Evolutionary conservation across 192 early-diverging fungal genomes (phyloP).

Genomic region (Coemansia biformis): DNA sequence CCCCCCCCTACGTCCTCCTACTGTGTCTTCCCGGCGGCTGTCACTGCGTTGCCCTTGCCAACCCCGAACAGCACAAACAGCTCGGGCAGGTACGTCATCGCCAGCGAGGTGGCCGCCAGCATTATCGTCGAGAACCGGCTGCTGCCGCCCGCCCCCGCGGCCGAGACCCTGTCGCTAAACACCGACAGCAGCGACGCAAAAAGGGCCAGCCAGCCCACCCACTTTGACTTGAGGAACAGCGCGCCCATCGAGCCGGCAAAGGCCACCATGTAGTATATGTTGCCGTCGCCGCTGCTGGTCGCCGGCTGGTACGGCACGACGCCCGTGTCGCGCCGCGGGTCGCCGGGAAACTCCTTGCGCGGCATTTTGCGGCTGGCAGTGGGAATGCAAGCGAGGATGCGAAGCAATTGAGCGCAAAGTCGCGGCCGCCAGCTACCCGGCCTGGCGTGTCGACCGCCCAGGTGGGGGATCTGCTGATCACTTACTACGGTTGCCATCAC

Average conservation of each 20-base stretch:
- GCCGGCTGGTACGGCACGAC: slow-evolving; percentile 39
- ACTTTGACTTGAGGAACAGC: slow-evolving; percentile 34
- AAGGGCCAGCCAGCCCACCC: slow-evolving; percentile 36
- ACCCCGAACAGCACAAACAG: slow-evolving; percentile 13
- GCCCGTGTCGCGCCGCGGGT: slow-evolving; percentile 28
- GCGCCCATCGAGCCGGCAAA: slow-evolving; percentile 44
- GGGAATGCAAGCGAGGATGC: no score
- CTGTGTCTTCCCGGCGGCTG: no score
- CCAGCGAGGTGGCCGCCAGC: slow-evolving; percentile 30
- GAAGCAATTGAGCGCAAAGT: no score
- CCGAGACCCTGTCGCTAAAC: slow-evolving; percentile 41
- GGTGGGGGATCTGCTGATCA: no score
- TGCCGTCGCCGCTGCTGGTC: slow-evolving; percentile 27
- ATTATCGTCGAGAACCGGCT: slow-evolving; percentile 39
- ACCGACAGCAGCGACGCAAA: slow-evolving; percentile 31
- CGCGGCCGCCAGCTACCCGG: no score
- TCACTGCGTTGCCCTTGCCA: no score
- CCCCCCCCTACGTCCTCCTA: no score
- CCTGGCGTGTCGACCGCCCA: no score
- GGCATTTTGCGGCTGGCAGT: slow-evolving; percentile 9
- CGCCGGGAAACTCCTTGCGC: slow-evolving; percentile 40
- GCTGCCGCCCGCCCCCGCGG: slow-evolving; percentile 16
- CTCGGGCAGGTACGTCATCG: slow-evolving; percentile 45
- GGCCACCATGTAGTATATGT: slow-evolving; percentile 41
- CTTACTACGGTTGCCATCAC: no score